Conservation (phyloP, 805 yeast species). For the Candida schatavii region DNA sequence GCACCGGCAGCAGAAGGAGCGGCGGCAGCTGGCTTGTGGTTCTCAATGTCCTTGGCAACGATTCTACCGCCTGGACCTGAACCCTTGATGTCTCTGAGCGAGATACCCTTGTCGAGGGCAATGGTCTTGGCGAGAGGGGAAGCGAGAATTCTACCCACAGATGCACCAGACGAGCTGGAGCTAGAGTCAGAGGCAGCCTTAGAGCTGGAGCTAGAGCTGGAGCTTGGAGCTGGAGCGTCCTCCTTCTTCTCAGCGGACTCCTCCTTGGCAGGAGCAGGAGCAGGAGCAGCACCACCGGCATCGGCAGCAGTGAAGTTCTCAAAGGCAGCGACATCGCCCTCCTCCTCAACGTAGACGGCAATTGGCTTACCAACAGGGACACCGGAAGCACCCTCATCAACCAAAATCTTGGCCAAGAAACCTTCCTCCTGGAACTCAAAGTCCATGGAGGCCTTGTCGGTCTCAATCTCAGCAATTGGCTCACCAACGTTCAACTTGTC, state of each 20-base stretch:
- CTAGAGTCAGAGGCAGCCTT: constrained; percentile 28
- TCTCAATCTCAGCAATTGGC: constrained; percentile 93
- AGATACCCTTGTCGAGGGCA: constrained; percentile 88
- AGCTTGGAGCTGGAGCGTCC: constrained; percentile 26
- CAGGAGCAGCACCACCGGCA: constrained; percentile 57
- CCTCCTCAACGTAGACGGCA: constrained; percentile 92
- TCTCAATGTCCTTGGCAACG: constrained; percentile 85
- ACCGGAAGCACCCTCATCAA: constrained; percentile 84
- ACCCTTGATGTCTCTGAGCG: constrained; percentile 82
- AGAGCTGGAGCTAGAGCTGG: constrained; percentile 32
- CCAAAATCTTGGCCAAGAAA: constrained; percentile 78
- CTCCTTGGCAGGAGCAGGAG: constrained; percentile 35
- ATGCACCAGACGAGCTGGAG: constrained; percentile 33
- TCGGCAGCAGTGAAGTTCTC: constrained; percentile 80
- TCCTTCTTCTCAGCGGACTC: constrained; percentile 19
- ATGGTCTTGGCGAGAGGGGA: constrained; percentile 93
- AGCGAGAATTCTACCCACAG: constrained; percentile 76
- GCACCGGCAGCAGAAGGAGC: constrained; percentile 46
- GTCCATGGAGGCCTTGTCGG: constrained; percentile 98
- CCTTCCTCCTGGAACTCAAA: constrained; percentile 98
- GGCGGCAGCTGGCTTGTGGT: constrained; percentile 48
- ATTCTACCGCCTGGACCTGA: constrained; percentile 96
- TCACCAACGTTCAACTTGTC: constrained; percentile 90
- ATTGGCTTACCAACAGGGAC: constrained; percentile 93
- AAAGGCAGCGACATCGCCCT: constrained; percentile 82